Base-by-base conservation (phyloP, 768 basidiomycete species). In the Mycena maculata region DNA sequence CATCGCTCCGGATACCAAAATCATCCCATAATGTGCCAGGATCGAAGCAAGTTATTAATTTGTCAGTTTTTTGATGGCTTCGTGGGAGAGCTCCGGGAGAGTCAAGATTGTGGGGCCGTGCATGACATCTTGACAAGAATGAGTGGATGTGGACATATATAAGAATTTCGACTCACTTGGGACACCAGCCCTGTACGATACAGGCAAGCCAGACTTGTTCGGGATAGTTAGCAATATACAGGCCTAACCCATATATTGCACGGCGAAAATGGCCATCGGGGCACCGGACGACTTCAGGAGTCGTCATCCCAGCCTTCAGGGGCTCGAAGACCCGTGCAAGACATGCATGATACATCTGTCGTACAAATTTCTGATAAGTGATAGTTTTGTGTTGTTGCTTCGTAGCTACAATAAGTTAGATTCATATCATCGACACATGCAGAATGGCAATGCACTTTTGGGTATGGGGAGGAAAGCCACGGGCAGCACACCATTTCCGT, bases 21-120 rank as follows among this genome's bases (percentile, higher is more conserved):
- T 78, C 63, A 39, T 77, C 73, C 81, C 81, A 81, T 13, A 79
- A 59, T 11, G 68, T 74, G 20, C 71, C 70, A 2, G 72, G 74
- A 22, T 57, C 55, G 18, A 57, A 54, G 36, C 22, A 25, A 18
- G 38, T 57, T 16, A 57, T 39, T 10, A 38, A 20, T 11, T 38
- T 38, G 10, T n/a, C 33, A 23, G 33, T 54, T 25, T 54, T 36
- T 2, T 10, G 10, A 12, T 53, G 50, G 18, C 77, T 78, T 12
- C 75, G 44, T 68, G 62, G 22, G 61, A 15, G 53, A 15, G 36
- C 53, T 3, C 31, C 53, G 3, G 4, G 16, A 7, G 22, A 9
- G 15, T 54, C 53, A 22, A 54, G 53, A 39, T 54, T 13, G 22
- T 22, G 22, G n/a, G 53, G 38, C 20, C 3, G 13, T 22, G 53